Conservation (phyloP, 495 filamentous ascomycete species). For the Xylaria grammica region DNA sequence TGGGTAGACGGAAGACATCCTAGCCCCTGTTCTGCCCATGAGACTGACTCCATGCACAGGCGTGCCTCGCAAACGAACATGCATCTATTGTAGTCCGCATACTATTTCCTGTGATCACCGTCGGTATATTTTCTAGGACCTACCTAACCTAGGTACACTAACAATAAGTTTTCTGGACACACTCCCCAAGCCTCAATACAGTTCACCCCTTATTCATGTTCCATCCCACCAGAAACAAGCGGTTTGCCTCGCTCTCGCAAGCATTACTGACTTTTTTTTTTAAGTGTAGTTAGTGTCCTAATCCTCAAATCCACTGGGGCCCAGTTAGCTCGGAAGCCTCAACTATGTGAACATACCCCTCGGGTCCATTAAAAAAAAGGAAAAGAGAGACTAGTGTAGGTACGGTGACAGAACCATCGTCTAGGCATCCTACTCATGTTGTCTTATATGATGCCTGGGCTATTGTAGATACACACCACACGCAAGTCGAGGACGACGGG, state of each 20-base stretch:
- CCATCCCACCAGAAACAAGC: conserved; percentile 2
- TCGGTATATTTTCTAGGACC: too few relatives aligned
- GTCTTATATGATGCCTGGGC: too few relatives aligned
- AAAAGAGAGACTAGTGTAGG: too few relatives aligned
- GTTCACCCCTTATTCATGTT: neutral
- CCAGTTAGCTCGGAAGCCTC: neutral
- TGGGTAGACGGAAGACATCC: neutral
- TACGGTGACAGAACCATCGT: neutral
- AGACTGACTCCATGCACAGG: neutral
- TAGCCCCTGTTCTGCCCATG: conserved; percentile 1
- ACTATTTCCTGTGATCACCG: too few relatives aligned
- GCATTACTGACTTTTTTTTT: neutral
- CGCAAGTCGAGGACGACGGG: too few relatives aligned
- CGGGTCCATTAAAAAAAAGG: conserved; percentile 2
- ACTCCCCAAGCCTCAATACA: neutral
- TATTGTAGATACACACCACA: too few relatives aligned
- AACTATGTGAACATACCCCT: neutral
- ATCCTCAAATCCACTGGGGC: too few relatives aligned
- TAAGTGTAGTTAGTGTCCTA: too few relatives aligned
- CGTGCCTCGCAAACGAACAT: conserved; percentile 16
- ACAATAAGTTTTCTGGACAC: conserved; percentile 2
- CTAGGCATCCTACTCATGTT: too few relatives aligned
- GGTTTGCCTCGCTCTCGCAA: conserved; percentile 9
- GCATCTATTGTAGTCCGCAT: neutral
- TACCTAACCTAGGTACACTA: neutral